These are phyloP conservation scores for Globisporangium alternatum DNA, from an alignment of 352 stramenopile genomes.

Conservation along the genomic window DNA sequence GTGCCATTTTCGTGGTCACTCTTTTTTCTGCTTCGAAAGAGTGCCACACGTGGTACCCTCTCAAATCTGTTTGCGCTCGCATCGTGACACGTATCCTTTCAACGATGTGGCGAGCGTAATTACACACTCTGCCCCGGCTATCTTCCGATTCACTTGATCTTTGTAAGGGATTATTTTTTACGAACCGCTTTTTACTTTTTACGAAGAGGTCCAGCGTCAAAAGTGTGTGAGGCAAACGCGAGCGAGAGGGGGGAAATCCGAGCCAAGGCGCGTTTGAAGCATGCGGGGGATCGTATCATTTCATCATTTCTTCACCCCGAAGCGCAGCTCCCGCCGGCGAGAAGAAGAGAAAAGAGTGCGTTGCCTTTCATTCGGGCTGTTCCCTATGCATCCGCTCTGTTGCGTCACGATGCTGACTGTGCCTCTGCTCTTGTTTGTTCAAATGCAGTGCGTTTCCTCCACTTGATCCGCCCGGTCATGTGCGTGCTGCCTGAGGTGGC, in stretches of 20 bases:
- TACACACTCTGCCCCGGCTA: neutral
- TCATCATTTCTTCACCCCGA: constrained; percentile 16
- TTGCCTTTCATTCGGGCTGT: neutral
- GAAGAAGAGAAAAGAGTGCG: constrained; percentile 25
- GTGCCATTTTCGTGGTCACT: neutral
- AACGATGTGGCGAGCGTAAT: constrained; percentile 11
- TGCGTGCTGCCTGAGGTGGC: constrained; percentile 98
- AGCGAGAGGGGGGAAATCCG: constrained; percentile 10
- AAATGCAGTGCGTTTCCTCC: constrained; percentile 93
- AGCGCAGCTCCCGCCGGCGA: constrained; percentile 1
- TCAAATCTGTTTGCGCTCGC: neutral
- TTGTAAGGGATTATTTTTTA: constrained; percentile 12
- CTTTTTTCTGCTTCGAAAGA: neutral
- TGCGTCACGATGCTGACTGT: neutral
- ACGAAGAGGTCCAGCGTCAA: constrained; percentile 7
- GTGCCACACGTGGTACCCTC: neutral
- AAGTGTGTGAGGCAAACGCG: neutral
- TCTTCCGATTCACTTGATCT: neutral
- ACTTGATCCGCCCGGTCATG: constrained; percentile 98
- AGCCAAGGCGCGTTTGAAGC: neutral
- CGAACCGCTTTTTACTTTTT: constrained; percentile 11
- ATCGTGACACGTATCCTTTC: constrained; percentile 3
- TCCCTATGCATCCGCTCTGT: neutral
- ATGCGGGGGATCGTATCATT: constrained; percentile 14
- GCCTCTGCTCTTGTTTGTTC: neutral